A percentile compares a stretch with the other conserved stretches of the same genome.
These are phyloP conservation scores for Pichia kudriavzevii DNA, from an alignment of 1,139 yeast species.

Conservation along the genomic window DNA sequence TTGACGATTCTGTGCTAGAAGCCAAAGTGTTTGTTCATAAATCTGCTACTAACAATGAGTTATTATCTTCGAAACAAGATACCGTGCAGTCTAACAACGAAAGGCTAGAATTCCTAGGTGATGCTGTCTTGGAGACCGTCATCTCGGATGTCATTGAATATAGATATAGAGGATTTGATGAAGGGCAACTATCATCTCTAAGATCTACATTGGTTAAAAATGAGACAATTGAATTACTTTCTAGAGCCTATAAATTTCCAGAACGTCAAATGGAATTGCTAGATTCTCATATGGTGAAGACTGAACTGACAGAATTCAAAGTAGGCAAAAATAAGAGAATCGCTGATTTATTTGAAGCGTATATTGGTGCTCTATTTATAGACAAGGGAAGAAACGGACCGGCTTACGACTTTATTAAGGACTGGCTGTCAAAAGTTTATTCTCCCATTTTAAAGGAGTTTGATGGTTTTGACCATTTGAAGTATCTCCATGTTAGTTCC, in stretches of 20 bases:
- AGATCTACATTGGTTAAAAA: constrained; percentile 73
- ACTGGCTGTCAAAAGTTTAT: constrained; percentile 51
- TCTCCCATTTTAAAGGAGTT: constrained; percentile 12
- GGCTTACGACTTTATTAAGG: constrained; percentile 37
- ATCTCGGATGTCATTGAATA: constrained; percentile 63
- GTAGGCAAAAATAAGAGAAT: constrained; percentile 27
- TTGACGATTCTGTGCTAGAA: constrained; percentile 49
- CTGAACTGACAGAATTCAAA: constrained; percentile 6
- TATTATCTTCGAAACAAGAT: constrained; percentile 50
- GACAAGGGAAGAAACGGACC: constrained; percentile 39
- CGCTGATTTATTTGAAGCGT: constrained; percentile 87
- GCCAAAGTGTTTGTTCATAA: constrained; percentile 78
- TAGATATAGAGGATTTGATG: constrained; percentile 62
- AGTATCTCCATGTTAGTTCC: constrained; percentile 11
- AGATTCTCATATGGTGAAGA: constrained; percentile 9
- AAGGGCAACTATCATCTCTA: constrained; percentile 72
- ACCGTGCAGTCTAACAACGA: constrained; percentile 69
- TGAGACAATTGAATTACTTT: constrained; percentile 62
- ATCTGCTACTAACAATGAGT: constrained; percentile 57
- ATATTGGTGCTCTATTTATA: constrained; percentile 72
- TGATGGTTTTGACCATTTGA: constrained; percentile 6
- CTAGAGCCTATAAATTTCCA: constrained; percentile 57
- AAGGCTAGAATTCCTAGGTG: constrained; percentile 89
- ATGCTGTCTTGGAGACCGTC: constrained; percentile 69
- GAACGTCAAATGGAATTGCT: constrained; percentile 27